Base-by-base conservation (phyloP, 371 early-diverging fungal species). In the Mucor lusitanicus region DNA sequence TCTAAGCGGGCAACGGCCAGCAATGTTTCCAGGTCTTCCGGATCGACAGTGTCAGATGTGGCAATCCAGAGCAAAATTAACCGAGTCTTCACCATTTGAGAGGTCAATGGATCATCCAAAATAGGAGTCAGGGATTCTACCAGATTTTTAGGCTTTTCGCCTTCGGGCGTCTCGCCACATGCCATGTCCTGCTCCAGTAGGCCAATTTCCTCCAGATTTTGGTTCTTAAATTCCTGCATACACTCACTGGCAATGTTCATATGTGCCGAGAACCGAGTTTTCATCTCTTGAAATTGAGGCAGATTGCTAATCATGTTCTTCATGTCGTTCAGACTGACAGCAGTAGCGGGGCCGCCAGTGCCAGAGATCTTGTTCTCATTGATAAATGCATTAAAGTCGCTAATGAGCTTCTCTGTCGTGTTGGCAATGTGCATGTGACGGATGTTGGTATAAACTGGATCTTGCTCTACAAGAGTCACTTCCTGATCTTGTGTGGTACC, bases 351-450 rank as follows among this genome's bases (percentile, higher is more conserved):
- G 12, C 84, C 84, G 46, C 82, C 84, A n/a, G 39, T 21, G 12
- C 79, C 56, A 27, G 80, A 73, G 9, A 83, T 83, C 50, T 85
- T 80, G 64, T 90, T 89, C 55, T 87, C 87, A 2, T 73, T 76
- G 27, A 86, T 71, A 71, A 98, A 93, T 60, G 87, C 82, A 73
- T 95, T 91, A 72, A 98, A 94, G 39, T 91, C 87, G 54, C 85
- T 84, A 48, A 90, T 84, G 44, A 99, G 84, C 27, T 92, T 88
- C 32, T 92, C 89, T 23, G 91, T 92, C 2, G 94, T 92, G 37
- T 95, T 96, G 13, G 95, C 94, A 76, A 97, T 97, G 73, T 98
- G 98, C 80, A 88, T 88, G 74, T 97, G 97, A 9, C 99, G 91
- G 67, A 95, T 89, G 11, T 89, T 86, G 37, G 87, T 84, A 82